Evolutionary conservation across 2,329 filamentous ascomycete genomes (phyloP).

Genomic region (Colletotrichum phormii): DNA sequence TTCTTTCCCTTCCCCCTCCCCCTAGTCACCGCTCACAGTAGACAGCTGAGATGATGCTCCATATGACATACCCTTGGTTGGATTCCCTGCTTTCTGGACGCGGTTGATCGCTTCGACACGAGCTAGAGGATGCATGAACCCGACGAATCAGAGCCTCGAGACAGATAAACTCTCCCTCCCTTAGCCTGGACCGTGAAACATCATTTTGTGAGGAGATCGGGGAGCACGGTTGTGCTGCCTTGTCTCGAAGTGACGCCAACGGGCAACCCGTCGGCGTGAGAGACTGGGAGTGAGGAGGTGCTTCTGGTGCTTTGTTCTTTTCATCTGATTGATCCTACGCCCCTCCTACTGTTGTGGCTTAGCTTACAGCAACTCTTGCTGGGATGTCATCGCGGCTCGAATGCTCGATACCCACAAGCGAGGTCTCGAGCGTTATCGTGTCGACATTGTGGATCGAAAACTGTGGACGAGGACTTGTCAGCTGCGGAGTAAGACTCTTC

Average conservation of each 20-base stretch:
- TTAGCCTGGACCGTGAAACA: not conserved
- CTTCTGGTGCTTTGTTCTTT: not conserved
- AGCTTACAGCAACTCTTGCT: not conserved
- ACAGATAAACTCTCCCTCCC: not conserved
- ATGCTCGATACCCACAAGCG: conserved; percentile 5
- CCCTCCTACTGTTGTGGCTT: conserved; percentile 10
- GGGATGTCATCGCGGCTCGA: conserved; percentile 6
- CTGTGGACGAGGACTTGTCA: not conserved
- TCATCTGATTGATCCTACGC: conserved; percentile 3
- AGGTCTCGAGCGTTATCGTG: conserved; percentile 5
- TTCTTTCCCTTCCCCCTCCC: not conserved
- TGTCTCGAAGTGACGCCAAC: conserved; percentile 16
- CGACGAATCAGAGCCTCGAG: not conserved
- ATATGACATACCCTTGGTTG: conserved; percentile 7
- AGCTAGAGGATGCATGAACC: not conserved
- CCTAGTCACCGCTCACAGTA: not conserved
- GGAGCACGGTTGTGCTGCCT: not conserved
- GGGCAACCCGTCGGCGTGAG: not conserved
- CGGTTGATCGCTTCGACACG: not conserved
- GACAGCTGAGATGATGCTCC: conserved; percentile 2
- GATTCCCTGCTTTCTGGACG: not conserved
- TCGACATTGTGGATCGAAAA: conserved; percentile 11
- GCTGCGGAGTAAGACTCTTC: not conserved
- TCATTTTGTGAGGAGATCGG: not conserved
- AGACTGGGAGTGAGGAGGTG: not conserved